Conservation (phyloP, 352 stramenopile species). For the Pythium pyrilobum region DNA sequence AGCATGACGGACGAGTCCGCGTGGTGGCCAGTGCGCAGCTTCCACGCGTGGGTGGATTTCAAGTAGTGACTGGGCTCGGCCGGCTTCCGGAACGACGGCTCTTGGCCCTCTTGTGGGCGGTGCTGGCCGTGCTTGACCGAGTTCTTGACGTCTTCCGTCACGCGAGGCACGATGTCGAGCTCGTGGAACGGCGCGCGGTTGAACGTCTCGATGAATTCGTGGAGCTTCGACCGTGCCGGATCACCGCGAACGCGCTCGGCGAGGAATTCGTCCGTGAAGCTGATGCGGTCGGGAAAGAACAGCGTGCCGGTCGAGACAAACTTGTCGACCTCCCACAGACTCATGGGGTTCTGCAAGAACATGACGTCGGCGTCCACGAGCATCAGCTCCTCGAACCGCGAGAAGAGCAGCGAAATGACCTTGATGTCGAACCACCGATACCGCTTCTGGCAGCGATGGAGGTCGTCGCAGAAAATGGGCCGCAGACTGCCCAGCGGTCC, state of each 20-base stretch:
- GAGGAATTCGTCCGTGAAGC: conserved; percentile 36
- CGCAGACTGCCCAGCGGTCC: conserved; percentile 15
- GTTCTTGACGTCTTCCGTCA: neutral
- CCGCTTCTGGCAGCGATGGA: conserved; percentile 33
- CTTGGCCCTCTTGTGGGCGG: conserved; percentile 21
- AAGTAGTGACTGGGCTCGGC: conserved; percentile 49
- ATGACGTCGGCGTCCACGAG: conserved; percentile 68
- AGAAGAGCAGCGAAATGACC: conserved; percentile 55
- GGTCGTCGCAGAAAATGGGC: conserved; percentile 45
- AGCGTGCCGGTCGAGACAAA: conserved; percentile 52
- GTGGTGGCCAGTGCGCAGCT: conserved; percentile 52
- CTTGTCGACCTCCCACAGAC: conserved; percentile 46
- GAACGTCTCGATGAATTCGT: conserved; percentile 53
- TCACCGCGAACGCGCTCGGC: conserved; percentile 19
- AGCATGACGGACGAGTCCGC: conserved; percentile 76
- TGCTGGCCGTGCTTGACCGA: conserved; percentile 1
- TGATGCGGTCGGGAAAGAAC: conserved; percentile 67
- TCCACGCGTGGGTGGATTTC: conserved; percentile 55
- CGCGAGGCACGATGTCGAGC: conserved; percentile 29
- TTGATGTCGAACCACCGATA: conserved; percentile 68
- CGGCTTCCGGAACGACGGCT: conserved; percentile 17
- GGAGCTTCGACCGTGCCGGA: conserved; percentile 26
- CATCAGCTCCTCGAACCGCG: conserved; percentile 67
- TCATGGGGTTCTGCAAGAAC: conserved; percentile 53
- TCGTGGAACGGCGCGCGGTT: conserved; percentile 35